Conservation (phyloP, 305 asterid genomes). For the Stenogyne calaminthoides region DNA sequence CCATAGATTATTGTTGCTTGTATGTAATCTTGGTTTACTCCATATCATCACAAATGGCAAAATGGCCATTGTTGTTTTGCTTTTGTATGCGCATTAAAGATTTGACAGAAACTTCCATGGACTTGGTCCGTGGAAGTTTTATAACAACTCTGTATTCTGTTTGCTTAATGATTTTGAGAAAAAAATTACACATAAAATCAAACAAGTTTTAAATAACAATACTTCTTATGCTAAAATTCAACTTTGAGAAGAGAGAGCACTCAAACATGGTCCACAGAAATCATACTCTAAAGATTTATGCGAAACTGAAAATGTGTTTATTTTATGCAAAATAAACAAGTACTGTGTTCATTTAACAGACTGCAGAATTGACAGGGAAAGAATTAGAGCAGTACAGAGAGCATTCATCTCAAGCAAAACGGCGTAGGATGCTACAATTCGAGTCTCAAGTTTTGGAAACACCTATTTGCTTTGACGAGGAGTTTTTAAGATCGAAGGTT, state of each 20-base stretch:
- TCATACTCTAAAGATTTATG: neutral
- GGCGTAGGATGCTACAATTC: slow-evolving; percentile 72
- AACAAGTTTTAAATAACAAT: no score
- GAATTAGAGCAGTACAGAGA: slow-evolving; percentile 46
- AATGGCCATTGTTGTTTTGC: neutral
- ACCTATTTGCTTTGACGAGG: slow-evolving; percentile 43
- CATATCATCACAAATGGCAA: neutral
- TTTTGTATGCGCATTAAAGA: neutral
- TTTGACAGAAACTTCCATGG: no score
- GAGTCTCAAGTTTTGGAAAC: slow-evolving; percentile 49
- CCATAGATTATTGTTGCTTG: neutral
- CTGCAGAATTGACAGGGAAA: slow-evolving; percentile 52
- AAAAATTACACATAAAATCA: no score
- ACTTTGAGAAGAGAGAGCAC: no score
- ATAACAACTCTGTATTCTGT: no score
- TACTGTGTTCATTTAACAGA: slow-evolving; percentile 14
- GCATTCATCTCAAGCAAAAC: slow-evolving; percentile 52
- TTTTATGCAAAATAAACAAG: neutral
- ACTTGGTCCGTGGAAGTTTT: no score
- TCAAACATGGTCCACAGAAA: no score
- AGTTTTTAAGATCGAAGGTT: slow-evolving; percentile 58
- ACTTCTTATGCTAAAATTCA: no score
- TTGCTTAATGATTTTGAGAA: no score
- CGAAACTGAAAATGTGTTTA: neutral
- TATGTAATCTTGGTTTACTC: neutral